phyloP scores from a whole-genome alignment of 352 stramenopile species.

The Lagenidium giganteum region DNA sequence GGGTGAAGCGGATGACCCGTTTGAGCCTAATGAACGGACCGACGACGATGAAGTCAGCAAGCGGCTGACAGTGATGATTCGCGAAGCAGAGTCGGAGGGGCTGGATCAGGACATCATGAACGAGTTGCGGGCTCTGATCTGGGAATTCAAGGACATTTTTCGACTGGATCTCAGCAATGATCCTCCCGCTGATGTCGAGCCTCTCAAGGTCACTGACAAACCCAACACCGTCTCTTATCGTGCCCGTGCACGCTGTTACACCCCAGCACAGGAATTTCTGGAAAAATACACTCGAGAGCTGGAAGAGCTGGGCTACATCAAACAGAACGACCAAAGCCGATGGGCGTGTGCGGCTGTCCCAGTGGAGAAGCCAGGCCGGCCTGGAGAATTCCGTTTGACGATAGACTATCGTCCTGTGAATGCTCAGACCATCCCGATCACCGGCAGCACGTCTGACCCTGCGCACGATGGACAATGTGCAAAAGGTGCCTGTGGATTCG shows the following conservation, averaged over 20 bases:
- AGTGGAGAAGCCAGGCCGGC: constrained; percentile 9
- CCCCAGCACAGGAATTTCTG: constrained; percentile 15
- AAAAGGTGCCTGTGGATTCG: constrained; percentile 5
- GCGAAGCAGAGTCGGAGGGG: constrained; percentile 1
- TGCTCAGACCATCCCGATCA: constrained; percentile 11
- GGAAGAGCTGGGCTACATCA: constrained; percentile 17
- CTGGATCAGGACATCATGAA: background rate
- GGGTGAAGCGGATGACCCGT: constrained; percentile 2
- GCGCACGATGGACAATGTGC: background rate
- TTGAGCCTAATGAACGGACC: background rate
- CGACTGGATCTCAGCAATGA: constrained; percentile 12
- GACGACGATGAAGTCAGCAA: background rate
- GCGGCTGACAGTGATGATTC: no score
- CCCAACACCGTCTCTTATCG: constrained; percentile 12
- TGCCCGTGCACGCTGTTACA: constrained; percentile 13
- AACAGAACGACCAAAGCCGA: constrained; percentile 14
- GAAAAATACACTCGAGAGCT: constrained; percentile 7
- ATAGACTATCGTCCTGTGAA: constrained; percentile 23
- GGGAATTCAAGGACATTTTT: constrained; percentile 9
- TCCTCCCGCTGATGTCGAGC: constrained; percentile 10
- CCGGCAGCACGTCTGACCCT: constrained; percentile 10
- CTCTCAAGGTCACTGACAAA: constrained; percentile 17
- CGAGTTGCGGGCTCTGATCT: background rate
- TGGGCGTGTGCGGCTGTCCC: constrained; percentile 17
- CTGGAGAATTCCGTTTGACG: constrained; percentile 15